Percentiles rank a stretch among this genome's conserved stretches.
These are phyloP conservation scores for Phytophthora hybrid DNA, from an alignment of 352 stramenopile species.

Conservation along the genomic window DNA sequence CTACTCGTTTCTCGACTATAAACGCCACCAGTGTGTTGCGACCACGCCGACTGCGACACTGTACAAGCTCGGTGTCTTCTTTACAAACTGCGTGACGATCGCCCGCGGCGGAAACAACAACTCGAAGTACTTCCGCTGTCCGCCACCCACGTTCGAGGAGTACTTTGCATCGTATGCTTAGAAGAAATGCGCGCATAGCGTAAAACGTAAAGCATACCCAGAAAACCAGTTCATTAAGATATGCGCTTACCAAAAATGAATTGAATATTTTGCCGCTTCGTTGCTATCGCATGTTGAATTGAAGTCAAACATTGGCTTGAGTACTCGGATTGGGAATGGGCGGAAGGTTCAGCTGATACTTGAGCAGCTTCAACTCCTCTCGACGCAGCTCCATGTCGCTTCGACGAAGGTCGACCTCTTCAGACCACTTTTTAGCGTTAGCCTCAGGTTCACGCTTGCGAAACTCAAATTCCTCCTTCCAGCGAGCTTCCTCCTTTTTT, in stretches of 20 bases:
- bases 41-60: too few relatives aligned
- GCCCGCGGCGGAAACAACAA: too few relatives aligned
- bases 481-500: neutral
- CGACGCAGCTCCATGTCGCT: neutral
- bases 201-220: neutral
- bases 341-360: neutral
- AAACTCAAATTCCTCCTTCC: neutral
- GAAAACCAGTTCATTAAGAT: slow-evolving; percentile 1
- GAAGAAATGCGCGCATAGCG: neutral
- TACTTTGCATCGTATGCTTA: too few relatives aligned
- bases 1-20: too few relatives aligned
- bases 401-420: neutral
- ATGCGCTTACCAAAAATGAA: slow-evolving; percentile 1
- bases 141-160: too few relatives aligned
- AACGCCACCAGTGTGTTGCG: too few relatives aligned
- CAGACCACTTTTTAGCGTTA: neutral
- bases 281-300: neutral
- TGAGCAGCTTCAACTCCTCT: neutral
- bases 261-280: neutral
- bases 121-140: too few relatives aligned
- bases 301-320: neutral
- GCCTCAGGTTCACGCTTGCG: neutral
- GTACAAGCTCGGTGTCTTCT: too few relatives aligned
- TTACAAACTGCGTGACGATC: too few relatives aligned
- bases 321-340: neutral